These are phyloP conservation scores for Neoboletus subvelutipes DNA, from an alignment of 768 basidiomycete species.

Conservation along the genomic window DNA sequence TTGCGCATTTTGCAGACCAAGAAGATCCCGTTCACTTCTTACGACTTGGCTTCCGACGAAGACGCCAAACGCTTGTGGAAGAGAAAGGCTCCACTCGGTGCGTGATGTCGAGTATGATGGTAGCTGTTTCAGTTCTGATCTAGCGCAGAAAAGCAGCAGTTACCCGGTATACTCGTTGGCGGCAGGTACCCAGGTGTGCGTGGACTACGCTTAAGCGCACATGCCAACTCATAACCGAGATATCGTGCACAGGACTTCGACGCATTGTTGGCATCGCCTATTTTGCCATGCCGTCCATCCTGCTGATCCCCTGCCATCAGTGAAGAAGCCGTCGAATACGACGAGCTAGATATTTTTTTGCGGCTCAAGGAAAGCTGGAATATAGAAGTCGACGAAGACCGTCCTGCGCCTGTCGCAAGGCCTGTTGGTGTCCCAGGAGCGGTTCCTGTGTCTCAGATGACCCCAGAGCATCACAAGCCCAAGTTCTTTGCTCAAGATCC, in stretches of 20 bases:
- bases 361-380: conserved; percentile 73
- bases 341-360: conserved; percentile 68
- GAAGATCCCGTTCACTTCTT: conserved; percentile 79
- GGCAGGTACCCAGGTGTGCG: conserved; percentile 74
- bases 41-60: conserved; percentile 84
- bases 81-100: conserved; percentile 73
- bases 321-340: conserved; percentile 83
- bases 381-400: conserved; percentile 55
- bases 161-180: conserved; percentile 82
- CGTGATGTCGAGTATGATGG: conserved; percentile 7
- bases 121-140: not conserved
- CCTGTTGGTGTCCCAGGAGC: conserved; percentile 85
- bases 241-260: conserved; percentile 53
- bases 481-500: conserved; percentile 49
- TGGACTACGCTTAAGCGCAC: conserved; percentile 12
- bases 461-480: conserved; percentile 66
- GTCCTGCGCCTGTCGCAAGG: conserved; percentile 50
- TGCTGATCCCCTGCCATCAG: conserved; percentile 37
- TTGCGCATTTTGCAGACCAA: conserved; percentile 81
- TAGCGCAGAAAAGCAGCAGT: conserved; percentile 69
- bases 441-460: conserved; percentile 72
- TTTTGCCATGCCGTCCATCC: not conserved
- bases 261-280: conserved; percentile 58
- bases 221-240: conserved; percentile 5
- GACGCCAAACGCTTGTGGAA: conserved; percentile 79